Base-by-base conservation (phyloP, 2,329 filamentous ascomycete genomes). In the Venturia carpophila region DNA sequence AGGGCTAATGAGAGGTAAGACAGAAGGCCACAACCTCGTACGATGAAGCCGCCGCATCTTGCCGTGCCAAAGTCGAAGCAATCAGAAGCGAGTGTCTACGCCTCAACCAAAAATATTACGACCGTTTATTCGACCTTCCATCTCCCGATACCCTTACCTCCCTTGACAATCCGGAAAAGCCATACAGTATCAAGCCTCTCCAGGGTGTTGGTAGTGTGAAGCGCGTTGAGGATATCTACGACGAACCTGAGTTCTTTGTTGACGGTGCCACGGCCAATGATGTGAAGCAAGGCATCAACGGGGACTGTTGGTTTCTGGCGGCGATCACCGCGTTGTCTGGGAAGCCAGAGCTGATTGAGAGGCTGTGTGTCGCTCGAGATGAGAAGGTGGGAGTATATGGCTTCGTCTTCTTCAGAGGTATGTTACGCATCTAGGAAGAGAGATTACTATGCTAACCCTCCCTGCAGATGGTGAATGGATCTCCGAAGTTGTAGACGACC, bases 401-500 rank as follows among this genome's bases (percentile, higher is more conserved):
- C 0, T 94, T 94, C 69, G 89, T 94, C 13, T 93, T 94, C 72
- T 85, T 89, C 74, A 83, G 90, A 69, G 84, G 83, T 80, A 74
- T 68, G 74, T 45, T 30, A 24, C 2, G 39, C 42, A 24, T 27
- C 30, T 34, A 39, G 5, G 45, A 17, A 34, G 19, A n/a, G n/a
- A 15, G 17, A 47, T 2, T 1, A 5, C 21, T n/a, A 24, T 45
- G 27, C 60, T 62, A 24, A 62, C 13, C 10, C 30, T 21, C 49
- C 19, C 30, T 15, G 64, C 19, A 81, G 89, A 92, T 68, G 90
- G 90, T 61, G 89, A 92, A 74, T 96, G 91, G 92, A 89, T 93
- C 66, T 91, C 91, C 72, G 92, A 89, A 60, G 92, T 96, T 62
- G 84, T 96, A 64, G 92, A 96, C 71, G 92, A 96, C 75, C 94